Percentiles rank a stretch among this genome's conserved stretches.
phyloP scores from a whole-genome alignment of 192 early-diverging fungal species.

The Allomyces macrogynus region DNA sequence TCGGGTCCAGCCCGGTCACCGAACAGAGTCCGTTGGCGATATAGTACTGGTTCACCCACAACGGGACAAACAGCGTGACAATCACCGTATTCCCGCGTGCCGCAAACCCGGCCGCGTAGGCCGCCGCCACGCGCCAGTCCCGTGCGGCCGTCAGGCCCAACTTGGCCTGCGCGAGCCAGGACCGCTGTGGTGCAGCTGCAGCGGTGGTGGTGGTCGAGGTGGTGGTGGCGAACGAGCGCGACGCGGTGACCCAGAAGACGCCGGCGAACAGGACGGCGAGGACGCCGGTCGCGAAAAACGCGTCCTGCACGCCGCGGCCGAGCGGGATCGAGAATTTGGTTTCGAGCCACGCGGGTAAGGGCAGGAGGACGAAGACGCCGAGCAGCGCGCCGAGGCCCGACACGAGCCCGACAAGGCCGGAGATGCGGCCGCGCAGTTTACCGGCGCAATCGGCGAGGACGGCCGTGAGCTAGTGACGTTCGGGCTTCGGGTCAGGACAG shows the following conservation, averaged over 20 bases:
- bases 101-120: slow-evolving; percentile 41
- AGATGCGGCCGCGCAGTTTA: slow-evolving; percentile 19
- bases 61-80: slow-evolving; percentile 41
- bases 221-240: background rate
- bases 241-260: slow-evolving; percentile 11
- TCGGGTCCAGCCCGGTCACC: slow-evolving; percentile 6
- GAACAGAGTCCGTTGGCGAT: slow-evolving; percentile 29
- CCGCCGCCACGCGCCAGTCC: slow-evolving; percentile 35
- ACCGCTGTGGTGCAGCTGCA: background rate
- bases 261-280: slow-evolving; percentile 9
- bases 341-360: slow-evolving; percentile 11
- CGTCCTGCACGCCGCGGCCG: slow-evolving; percentile 9
- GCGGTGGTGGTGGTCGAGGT: background rate
- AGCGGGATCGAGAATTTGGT: slow-evolving; percentile 2
- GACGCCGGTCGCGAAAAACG: slow-evolving; percentile 16
- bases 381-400: slow-evolving; percentile 40
- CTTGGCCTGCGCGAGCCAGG: background rate
- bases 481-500: too few relatives aligned
- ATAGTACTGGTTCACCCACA: slow-evolving; percentile 42
- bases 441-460: slow-evolving; percentile 35
- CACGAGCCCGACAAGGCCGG: slow-evolving; percentile 39
- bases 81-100: slow-evolving; percentile 52
- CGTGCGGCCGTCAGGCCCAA: slow-evolving; percentile 30
- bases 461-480: slow-evolving; percentile 34
- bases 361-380: slow-evolving; percentile 20